Evolutionary conservation across 139 green algal genomes (phyloP), one percentile per base, ranked within the genome.

Genomic region (Diplosphaera chodatii): DNA sequence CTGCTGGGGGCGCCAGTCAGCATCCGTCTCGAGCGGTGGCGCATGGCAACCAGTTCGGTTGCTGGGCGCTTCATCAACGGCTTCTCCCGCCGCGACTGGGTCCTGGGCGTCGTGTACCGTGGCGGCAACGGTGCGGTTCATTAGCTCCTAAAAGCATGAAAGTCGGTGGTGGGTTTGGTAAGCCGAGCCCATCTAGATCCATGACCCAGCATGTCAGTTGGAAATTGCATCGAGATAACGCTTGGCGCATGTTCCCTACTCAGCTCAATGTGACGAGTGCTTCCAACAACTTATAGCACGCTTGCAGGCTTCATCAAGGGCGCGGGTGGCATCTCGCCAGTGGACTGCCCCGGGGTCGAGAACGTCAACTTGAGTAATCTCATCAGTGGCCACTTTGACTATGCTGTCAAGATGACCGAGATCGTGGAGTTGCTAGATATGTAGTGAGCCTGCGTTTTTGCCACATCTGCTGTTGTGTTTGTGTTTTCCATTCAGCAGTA

Each of bases 61-160:
- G 71, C 83, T 0, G 90, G 90, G 0, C 78, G 90, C 31, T 79
- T 96, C 20, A 70, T 96, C 55, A 96, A 96, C 73, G 88, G 81
- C 63, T 96, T 90, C 82, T 84, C 75, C 33, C 66, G 74, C 27
- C 81, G 81, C 29, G 91, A 96, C 80, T 96, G 91, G 91, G 77
- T 96, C 30, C 75, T 96, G 64, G 86, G 79, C 0, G 41, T 96
- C 23, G 70, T 90, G 21, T 91, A 84, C 76, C 70, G 71, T 59
- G 64, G 63, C 67, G 59, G 69, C 67, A 75, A 30, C 66, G 72
- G 69, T 30, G 23, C 78, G 25, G 63, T 70, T 63, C n/a, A 63
- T 22, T 65, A 73, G 29, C 37, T 48, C 37, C 10, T 48, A 10
- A 6, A 48, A 10, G 37, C 37, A n/a, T n/a, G n/a, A n/a, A n/a